phyloP scores from a whole-genome alignment of 2,329 filamentous ascomycete genomes.

The Aspergillus ibericus region DNA sequence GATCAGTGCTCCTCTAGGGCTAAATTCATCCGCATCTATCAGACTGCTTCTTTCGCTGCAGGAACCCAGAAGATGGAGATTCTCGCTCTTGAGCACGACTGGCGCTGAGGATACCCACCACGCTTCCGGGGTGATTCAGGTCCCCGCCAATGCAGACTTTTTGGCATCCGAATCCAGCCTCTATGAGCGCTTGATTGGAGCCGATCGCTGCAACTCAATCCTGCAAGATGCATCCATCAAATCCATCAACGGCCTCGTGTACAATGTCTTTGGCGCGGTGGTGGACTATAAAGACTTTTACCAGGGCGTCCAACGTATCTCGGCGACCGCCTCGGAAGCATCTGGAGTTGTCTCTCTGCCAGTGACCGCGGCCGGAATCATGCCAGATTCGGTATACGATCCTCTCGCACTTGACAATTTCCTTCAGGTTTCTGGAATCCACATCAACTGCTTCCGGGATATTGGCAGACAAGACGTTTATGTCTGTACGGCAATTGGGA shows the following conservation, averaged over 20 bases:
- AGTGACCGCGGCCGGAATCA: background rate
- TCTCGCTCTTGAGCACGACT: background rate
- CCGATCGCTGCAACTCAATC: background rate
- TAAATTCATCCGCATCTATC: background rate
- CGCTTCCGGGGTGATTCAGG: background rate
- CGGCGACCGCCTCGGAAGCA: constrained; percentile 10
- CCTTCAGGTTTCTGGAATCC: constrained; percentile 34
- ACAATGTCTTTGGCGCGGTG: background rate
- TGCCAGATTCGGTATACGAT: constrained; percentile 21
- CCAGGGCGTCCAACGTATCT: background rate
- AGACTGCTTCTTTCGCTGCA: background rate
- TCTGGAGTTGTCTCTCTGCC: constrained; percentile 17
- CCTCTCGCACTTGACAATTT: constrained; percentile 27
- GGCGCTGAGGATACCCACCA: background rate
- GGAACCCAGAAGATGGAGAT: background rate
- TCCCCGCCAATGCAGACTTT: background rate
- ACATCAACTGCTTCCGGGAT: constrained; percentile 30
- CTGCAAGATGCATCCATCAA: background rate
- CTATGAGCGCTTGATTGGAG: background rate
- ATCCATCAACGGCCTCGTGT: background rate
- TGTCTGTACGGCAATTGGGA: constrained; percentile 21
- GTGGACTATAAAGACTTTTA: background rate
- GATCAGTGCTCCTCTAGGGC: background rate
- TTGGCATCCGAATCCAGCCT: background rate
- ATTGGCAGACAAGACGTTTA: constrained; percentile 23